Evolutionary conservation across 148 eudicot species (phyloP), one percentile per base, ranked within the genome.

Genomic region (Arbutus unedo): DNA sequence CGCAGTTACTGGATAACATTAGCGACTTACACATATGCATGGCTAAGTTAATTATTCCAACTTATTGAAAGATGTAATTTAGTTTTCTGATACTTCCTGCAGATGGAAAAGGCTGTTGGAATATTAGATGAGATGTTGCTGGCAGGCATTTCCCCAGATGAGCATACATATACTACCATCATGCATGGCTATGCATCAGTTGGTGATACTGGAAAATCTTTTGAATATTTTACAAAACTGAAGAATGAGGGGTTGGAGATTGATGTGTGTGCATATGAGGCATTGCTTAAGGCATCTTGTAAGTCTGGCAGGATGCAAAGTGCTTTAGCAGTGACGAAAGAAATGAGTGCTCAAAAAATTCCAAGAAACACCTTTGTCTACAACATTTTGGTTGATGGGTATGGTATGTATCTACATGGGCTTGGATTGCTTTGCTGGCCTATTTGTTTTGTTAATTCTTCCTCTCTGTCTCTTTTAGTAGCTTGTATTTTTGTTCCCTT

Each of bases 261-360:
- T 81, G 99, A 94, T 87, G 98, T 93, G 60, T 96, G 78, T 87
- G 84, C 90, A 14, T 96, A 94, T 38, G 93, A 96, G 91, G 98
- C 99, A 83, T 91, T 96, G 85, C 97, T 96, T 48, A 96, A 96
- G 90, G 97, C 98, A 75, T 96, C 98, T 83, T 96, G 99, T 81
- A 96, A 96, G 89, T 70, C 99, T 51, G 99, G 99, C 81, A 92
- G 98, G 85, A 96, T 96, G 98, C 99, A 94, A 87, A 94, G 98
- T 91, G 99, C 99, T 84, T 85, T 96, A 82, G 95, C 95, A 80
- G 99, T 96, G 60, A 96, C 99, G 18, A 92, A 93, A 87, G 98
- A 93, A 83, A 96, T 96, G 99, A 89, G 89, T 77, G 87, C 91
- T 84, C 92, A 88, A 82, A 90, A 90, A 56, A 89, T 96, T 82